phyloP scores from a whole-genome alignment of 2,329 filamentous ascomycete species.

The Fusarium miscanthi region DNA sequence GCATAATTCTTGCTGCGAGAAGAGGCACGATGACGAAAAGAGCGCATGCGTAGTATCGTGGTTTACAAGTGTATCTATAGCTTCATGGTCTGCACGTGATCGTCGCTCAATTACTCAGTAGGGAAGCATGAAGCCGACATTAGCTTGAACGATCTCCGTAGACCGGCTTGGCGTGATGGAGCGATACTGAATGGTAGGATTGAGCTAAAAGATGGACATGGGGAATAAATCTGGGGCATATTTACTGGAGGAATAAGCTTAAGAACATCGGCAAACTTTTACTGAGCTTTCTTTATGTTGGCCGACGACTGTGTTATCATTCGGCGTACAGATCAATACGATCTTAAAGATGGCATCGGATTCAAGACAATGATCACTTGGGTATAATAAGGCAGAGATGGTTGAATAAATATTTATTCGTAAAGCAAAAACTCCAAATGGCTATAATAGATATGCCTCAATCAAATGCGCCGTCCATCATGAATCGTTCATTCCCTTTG shows the following conservation, averaged over 20 bases:
- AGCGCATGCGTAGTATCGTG: neutral
- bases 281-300: neutral
- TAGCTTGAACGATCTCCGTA: neutral
- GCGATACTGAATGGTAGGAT: neutral
- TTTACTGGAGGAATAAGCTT: neutral
- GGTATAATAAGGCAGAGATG: fast-evolving
- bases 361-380: fast-evolving
- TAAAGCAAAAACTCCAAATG: neutral
- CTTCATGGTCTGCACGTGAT: conserved; percentile 23
- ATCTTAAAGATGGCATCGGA: too few species aligned
- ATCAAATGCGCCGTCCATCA: conserved; percentile 5
- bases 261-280: neutral
- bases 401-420: neutral
- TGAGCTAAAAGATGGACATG: neutral
- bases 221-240: neutral
- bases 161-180: neutral
- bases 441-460: neutral
- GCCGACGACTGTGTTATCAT: neutral
- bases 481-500: conserved; percentile 1
- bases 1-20: neutral
- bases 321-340: neutral
- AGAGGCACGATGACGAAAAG: neutral
- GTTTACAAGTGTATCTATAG: conserved; percentile 19
- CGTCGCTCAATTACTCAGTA: conserved; percentile 27
- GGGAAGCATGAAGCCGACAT: conserved; percentile 17